phyloP scores from a whole-genome alignment of 257 asterid species.

The Nicotiana benthamiana region DNA sequence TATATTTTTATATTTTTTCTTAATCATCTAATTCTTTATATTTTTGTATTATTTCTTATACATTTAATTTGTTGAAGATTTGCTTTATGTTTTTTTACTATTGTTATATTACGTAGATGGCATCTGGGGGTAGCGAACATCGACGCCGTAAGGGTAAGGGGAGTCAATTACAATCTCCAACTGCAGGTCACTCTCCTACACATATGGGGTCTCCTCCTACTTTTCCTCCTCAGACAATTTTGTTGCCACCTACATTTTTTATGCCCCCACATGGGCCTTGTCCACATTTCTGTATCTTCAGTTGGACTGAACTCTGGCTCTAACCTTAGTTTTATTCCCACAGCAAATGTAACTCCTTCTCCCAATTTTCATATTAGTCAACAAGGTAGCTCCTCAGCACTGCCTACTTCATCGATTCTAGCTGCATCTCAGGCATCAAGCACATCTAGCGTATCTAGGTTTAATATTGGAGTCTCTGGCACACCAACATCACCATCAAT shows the following conservation, averaged over 20 bases:
- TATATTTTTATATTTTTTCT: too few species aligned
- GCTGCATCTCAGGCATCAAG: not conserved
- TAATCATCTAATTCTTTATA: too few species aligned
- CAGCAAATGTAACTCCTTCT: not conserved
- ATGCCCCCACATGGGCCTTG: not conserved
- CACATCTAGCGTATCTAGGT: not conserved
- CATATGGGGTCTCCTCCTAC: too few species aligned
- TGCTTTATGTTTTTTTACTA: too few species aligned
- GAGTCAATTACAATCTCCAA: too few species aligned
- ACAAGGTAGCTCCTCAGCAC: not conserved
- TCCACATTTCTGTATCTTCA: too few species aligned
- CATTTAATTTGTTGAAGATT: too few species aligned
- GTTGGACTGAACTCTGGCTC: not conserved
- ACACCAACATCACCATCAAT: not conserved
- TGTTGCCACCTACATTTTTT: not conserved
- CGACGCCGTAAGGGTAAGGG: too few species aligned
- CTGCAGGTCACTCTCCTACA: too few species aligned
- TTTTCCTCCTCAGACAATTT: not conserved
- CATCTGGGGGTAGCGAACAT: too few species aligned
- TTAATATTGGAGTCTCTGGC: not conserved
- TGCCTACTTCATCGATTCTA: not conserved
- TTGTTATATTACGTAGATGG: too few species aligned
- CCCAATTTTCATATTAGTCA: not conserved
- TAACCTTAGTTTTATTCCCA: not conserved
- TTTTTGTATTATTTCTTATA: too few species aligned